Conservation (phyloP, 176 grass and related monocot species). For the Hordeum marinum region DNA sequence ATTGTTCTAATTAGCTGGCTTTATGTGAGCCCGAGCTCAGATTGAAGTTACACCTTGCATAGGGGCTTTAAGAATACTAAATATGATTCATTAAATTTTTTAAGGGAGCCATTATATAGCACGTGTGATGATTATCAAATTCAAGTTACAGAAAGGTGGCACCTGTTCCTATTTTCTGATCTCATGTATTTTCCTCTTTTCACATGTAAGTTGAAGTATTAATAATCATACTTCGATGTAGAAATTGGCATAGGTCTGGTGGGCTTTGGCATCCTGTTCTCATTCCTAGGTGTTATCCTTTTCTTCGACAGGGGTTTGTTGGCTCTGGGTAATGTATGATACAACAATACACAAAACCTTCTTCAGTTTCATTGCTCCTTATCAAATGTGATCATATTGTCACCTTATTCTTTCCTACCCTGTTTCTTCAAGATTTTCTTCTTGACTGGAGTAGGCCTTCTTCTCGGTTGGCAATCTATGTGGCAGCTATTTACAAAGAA, state of each 20-base stretch:
- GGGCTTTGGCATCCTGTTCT: constrained; percentile 88
- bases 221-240: constrained; percentile 41
- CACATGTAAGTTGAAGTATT: constrained; percentile 2
- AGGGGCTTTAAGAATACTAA: constrained; percentile 9
- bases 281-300: constrained; percentile 83
- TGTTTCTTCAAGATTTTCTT: constrained; percentile 53
- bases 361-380: constrained; percentile 9
- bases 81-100: not conserved
- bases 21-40: not conserved
- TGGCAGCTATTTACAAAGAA: constrained; percentile 81
- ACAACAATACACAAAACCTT: constrained; percentile 19
- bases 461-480: constrained; percentile 80
- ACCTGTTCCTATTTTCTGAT: not conserved
- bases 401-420: constrained; percentile 1
- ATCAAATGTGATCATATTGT: constrained; percentile 14
- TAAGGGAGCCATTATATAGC: not conserved
- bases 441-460: constrained; percentile 44
- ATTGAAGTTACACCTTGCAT: not conserved
- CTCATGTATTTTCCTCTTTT: constrained; percentile 2
- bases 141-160: constrained; percentile 14
- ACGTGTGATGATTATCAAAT: constrained; percentile 19
- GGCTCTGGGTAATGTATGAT: constrained; percentile 98
- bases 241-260: constrained; percentile 90
- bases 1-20: not conserved
- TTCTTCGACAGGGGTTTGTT: constrained; percentile 97